phyloP scores from a whole-genome alignment of 2,329 filamentous ascomycete genomes.

The Colletotrichum shisoi region DNA sequence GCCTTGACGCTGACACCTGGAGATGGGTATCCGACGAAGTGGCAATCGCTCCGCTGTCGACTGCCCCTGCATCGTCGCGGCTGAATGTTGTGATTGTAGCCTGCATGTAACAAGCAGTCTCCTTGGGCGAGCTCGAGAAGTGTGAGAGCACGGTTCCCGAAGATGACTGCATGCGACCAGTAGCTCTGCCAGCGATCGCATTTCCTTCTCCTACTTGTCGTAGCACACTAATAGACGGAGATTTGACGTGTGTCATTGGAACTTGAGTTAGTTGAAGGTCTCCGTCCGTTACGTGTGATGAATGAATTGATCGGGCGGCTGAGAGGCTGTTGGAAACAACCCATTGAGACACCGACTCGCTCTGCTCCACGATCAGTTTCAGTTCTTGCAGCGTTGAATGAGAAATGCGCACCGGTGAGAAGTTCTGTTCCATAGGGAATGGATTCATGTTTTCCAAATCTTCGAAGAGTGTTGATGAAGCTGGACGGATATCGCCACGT shows the following conservation, averaged over 20 bases:
- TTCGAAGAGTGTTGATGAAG: not conserved
- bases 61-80: not conserved
- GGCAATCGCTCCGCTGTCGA: not conserved
- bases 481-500: not conserved
- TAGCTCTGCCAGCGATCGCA: not conserved
- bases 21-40: not conserved
- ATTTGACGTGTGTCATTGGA: not conserved
- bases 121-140: slow-evolving; percentile 4
- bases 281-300: not conserved
- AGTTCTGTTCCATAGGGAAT: not conserved
- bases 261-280: not conserved
- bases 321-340: not conserved
- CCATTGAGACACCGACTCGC: not conserved
- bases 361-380: slow-evolving; percentile 15
- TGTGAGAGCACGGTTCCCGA: not conserved
- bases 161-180: not conserved
- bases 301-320: not conserved
- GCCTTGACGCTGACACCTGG: not conserved
- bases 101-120: slow-evolving; percentile 1
- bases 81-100: not conserved
- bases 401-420: slow-evolving; percentile 7
- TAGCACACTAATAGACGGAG: not conserved
- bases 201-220: not conserved
- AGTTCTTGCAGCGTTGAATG: not conserved
- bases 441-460: not conserved